phyloP scores from a whole-genome alignment of 441 rosid genomes.

The Capsella rubella region DNA sequence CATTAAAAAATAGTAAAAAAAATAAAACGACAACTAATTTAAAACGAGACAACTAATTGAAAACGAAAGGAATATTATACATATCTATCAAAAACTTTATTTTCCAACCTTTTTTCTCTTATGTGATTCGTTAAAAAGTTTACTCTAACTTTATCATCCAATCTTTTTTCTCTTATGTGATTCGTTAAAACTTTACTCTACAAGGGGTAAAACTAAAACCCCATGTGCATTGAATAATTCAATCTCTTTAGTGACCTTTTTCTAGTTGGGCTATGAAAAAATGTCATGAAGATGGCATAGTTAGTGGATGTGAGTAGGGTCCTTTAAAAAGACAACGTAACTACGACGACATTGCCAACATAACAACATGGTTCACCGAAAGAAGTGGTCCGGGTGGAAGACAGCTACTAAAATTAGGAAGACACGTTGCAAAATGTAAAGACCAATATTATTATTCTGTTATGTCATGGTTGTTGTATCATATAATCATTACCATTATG shows the following conservation, averaged over 20 bases:
- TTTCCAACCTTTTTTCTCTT: background rate
- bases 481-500: background rate
- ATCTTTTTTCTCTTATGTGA: background rate
- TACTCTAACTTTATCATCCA: background rate
- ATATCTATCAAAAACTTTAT: background rate
- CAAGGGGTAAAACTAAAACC: background rate
- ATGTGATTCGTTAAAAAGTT: background rate
- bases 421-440: conserved; percentile 18
- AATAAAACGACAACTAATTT: too few relatives aligned
- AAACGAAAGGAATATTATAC: background rate
- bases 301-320: conserved; percentile 32
- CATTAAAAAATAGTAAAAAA: too few relatives aligned
- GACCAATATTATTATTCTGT: background rate
- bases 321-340: conserved; percentile 34
- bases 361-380: conserved; percentile 37
- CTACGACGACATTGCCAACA: conserved; percentile 36
- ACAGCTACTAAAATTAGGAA: conserved; percentile 20
- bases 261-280: conserved; percentile 11
- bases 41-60: too few relatives aligned
- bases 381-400: conserved; percentile 10
- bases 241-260: background rate
- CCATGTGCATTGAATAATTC: background rate
- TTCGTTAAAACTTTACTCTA: background rate
- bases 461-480: conserved; percentile 5
- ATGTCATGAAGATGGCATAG: conserved; percentile 9